These are phyloP conservation scores for Pisolithus marmoratus DNA, from an alignment of 768 basidiomycete species.

Conservation along the genomic window DNA sequence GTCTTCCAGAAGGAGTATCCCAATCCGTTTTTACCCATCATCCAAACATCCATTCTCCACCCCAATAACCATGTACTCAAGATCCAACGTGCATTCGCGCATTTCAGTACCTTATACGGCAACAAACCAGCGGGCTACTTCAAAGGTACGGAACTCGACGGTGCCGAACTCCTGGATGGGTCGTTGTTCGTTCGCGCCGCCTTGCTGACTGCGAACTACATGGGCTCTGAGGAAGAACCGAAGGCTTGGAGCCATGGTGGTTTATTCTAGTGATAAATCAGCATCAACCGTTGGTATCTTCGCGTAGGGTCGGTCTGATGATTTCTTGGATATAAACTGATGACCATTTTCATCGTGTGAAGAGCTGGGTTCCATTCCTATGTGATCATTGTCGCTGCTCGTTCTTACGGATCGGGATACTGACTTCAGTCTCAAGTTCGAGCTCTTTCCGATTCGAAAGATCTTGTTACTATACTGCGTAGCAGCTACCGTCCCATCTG, in stretches of 20 bases:
- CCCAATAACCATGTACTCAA: constrained; percentile 30
- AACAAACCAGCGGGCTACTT: constrained; percentile 21
- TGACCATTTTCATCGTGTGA: too few species aligned
- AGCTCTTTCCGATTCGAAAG: too few species aligned
- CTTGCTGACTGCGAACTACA: constrained; percentile 23
- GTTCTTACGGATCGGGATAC: too few species aligned
- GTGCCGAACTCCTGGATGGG: constrained; percentile 29
- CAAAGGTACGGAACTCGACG: constrained; percentile 25
- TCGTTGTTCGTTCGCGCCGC: constrained; percentile 29
- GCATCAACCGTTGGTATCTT: too few species aligned
- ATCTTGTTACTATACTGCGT: too few species aligned
- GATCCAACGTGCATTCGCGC: constrained; percentile 30
- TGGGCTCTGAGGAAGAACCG: constrained; percentile 39
- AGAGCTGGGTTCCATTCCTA: too few species aligned
- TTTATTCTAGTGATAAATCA: background rate
- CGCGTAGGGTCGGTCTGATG: too few species aligned
- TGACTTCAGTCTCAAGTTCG: too few species aligned
- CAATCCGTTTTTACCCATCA: constrained; percentile 36
- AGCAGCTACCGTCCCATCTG: too few species aligned
- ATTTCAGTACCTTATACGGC: constrained; percentile 29
- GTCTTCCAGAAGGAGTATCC: background rate
- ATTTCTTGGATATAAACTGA: too few species aligned
- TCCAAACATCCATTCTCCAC: constrained; percentile 33
- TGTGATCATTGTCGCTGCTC: too few species aligned
- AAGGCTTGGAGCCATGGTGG: constrained; percentile 13